Base-by-base conservation (phyloP, 768 basidiomycete species). In the Boletellus emodensis region DNA sequence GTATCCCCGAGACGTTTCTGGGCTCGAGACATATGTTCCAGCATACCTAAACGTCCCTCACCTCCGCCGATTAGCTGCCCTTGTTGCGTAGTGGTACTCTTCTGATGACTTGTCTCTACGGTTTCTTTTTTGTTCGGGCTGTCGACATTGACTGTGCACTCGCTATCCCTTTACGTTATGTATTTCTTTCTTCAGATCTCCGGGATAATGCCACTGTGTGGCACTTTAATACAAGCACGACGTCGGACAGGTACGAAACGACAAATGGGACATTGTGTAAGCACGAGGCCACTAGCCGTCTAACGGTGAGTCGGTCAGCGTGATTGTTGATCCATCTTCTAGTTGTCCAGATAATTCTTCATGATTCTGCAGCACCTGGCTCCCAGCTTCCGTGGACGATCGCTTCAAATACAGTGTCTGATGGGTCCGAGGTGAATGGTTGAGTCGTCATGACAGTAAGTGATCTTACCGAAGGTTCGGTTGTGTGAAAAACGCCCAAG, bases 11-110 rank as follows among this genome's bases (percentile, higher is more conserved):
- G 94, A 98, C 62, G 94, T 98, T 38, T 89, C 89, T 2, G 95
- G 93, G 18, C 73, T 99, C 59, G 96, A 98, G 76, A 97, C 95
- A 28, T 98, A 94, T 62, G 90, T 94, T 24, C 92, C 92, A 35
- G 87, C 91, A 59, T 93, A 92, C 64, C 80, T 94, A 61, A 92
- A 87, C 62, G 87, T 94, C 50, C 86, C 90, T 32, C 90, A 93
- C 71, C 78, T 94, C 56, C 81, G 92, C 61, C 84, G 91, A 59
- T 75, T 93, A 63, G 91, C 91, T 54, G 88, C 90, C 58, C 74
- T 93, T 59, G 90, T 93, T 58, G 84, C 87, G 69, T 89, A 80
- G 62, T 55, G 47, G 34, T 24, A 7, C 28, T 6, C 52, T 60
- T 24, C 9, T 22, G 37, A 33, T 44, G 24, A 6, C 36, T 44